Conservation (phyloP, 1,284 basidiomycete species). For the Tilletia walkeri region DNA sequence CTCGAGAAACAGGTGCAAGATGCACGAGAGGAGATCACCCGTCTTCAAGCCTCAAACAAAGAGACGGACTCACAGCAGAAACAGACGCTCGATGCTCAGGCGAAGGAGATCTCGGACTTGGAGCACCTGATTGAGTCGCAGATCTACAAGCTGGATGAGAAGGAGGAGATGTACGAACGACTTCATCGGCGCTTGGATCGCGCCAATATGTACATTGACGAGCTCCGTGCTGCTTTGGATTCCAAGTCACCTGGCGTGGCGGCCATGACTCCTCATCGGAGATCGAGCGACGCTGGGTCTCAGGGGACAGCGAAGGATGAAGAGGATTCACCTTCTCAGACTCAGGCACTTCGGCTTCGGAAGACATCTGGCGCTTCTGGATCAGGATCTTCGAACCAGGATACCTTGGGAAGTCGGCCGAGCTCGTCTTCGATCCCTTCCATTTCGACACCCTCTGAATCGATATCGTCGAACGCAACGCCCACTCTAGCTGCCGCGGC, state of each 20-base stretch:
- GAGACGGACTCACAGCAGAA: conserved; percentile 49
- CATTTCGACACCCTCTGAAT: conserved; percentile 5
- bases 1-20: conserved; percentile 51
- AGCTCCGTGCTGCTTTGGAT: conserved; percentile 20
- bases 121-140: conserved; percentile 48
- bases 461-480: neutral
- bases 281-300: conserved; percentile 18
- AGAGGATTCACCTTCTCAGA: conserved; percentile 7
- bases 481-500: neutral
- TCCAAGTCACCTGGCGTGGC: conserved; percentile 22
- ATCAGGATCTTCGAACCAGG: neutral
- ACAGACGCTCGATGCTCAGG: conserved; percentile 37
- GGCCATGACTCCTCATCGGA: neutral
- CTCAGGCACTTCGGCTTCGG: conserved; percentile 16
- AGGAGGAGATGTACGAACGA: conserved; percentile 40
- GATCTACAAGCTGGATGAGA: conserved; percentile 46
- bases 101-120: conserved; percentile 46
- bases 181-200: neutral
- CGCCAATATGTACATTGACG: neutral
- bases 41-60: conserved; percentile 45
- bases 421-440: conserved; percentile 7
- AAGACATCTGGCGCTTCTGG: conserved; percentile 4
- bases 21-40: conserved; percentile 59
- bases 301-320: conserved; percentile 12
- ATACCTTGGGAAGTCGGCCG: neutral